phyloP scores from a whole-genome alignment of 345 rosid genomes.

The Toxicodendron radicans region DNA sequence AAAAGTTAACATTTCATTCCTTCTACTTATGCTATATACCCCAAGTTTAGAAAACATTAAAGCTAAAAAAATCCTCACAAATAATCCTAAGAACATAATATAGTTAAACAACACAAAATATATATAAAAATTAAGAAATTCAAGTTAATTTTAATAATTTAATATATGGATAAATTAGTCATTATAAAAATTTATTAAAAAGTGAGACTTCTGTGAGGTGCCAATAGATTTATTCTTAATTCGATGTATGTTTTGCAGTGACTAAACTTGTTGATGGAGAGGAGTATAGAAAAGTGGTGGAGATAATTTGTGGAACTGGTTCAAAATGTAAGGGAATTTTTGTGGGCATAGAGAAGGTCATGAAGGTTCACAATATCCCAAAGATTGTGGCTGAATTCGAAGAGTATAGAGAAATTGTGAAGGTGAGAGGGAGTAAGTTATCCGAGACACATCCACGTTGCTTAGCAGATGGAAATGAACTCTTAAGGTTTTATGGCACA shows the following conservation, averaged over 20 bases:
- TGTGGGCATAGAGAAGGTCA: constrained; percentile 30
- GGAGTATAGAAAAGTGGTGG: constrained; percentile 65
- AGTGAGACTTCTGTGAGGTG: too few relatives aligned
- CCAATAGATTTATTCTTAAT: too few relatives aligned
- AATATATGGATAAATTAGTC: too few relatives aligned
- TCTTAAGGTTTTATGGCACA: constrained; percentile 62
- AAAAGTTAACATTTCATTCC: not conserved
- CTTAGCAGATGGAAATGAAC: constrained; percentile 78
- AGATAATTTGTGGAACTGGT: constrained; percentile 53
- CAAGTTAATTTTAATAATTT: too few relatives aligned
- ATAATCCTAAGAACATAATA: too few relatives aligned
- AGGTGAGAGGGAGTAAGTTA: constrained; percentile 50
- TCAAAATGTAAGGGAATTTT: constrained; percentile 25
- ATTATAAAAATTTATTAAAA: too few relatives aligned
- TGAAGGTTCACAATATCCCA: constrained; percentile 62
- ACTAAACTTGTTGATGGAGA: constrained; percentile 60
- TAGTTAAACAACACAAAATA: too few relatives aligned
- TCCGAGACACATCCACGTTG: constrained; percentile 60
- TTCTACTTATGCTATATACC: not conserved
- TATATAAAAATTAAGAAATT: too few relatives aligned
- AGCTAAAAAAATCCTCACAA: too few relatives aligned
- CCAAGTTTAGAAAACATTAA: too few relatives aligned
- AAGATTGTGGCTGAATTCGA: constrained; percentile 54
- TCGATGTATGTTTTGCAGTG: constrained; percentile 32
- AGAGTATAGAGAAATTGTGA: constrained; percentile 60